Percentiles rank a stretch among this genome's conserved stretches.
Evolutionary conservation across 495 filamentous ascomycete species (phyloP).

Genomic region (Aspergillus nanangensis): DNA sequence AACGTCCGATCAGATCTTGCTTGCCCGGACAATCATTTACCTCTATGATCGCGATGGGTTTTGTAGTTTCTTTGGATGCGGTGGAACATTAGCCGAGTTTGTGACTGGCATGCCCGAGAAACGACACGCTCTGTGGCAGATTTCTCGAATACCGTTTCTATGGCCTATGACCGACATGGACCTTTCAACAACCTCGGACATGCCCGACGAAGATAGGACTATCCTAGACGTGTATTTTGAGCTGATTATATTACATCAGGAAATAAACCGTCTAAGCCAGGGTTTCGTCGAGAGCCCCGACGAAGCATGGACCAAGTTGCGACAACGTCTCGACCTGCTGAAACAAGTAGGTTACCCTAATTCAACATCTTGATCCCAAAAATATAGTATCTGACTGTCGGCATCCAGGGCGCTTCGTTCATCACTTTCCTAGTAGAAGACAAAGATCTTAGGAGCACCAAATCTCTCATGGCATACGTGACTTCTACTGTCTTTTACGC

Average conservation of each 20-base stretch:
- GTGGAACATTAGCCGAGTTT: constrained; percentile 7
- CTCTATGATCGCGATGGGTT: constrained; percentile 12
- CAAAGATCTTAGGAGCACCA: neutral
- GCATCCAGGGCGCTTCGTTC: neutral
- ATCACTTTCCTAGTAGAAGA: neutral
- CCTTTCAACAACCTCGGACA: neutral
- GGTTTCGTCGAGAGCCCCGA: neutral
- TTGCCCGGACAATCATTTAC: constrained; percentile 7
- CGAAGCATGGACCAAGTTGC: neutral
- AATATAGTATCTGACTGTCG: no score
- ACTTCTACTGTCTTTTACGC: constrained; percentile 8
- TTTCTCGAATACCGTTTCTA: constrained; percentile 5
- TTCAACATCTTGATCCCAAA: neutral
- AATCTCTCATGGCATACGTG: constrained; percentile 7
- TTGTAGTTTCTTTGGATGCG: constrained; percentile 13
- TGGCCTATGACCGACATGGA: neutral
- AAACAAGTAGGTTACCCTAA: neutral
- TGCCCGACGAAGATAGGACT: constrained; percentile 2
- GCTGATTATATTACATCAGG: constrained; percentile 10
- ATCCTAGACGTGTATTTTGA: constrained; percentile 11
- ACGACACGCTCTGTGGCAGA: constrained; percentile 5
- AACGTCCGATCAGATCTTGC: constrained; percentile 6
- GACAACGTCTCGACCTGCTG: neutral
- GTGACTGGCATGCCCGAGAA: neutral
- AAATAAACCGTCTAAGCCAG: constrained; percentile 9